phyloP scores from a whole-genome alignment of 2,329 filamentous ascomycete species.

The Calonectria ilicicola region DNA sequence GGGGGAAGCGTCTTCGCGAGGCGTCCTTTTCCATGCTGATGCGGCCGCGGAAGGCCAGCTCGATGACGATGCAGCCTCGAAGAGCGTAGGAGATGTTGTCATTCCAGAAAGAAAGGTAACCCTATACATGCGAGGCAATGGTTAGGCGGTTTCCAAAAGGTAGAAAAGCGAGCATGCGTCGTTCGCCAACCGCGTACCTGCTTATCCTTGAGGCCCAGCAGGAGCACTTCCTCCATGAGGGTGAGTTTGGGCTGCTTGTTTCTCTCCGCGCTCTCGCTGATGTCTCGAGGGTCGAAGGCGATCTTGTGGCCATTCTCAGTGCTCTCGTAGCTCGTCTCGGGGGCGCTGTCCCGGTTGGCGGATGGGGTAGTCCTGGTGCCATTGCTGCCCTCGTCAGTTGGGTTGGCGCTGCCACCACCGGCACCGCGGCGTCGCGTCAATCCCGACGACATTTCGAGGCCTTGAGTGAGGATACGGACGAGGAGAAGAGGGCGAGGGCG shows the following conservation, averaged over 20 bases:
- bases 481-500: slow-evolving; percentile 19
- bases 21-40: slow-evolving; percentile 99
- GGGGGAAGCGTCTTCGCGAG: slow-evolving; percentile 88
- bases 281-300: slow-evolving; percentile 95
- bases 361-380: slow-evolving; percentile 68
- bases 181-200: slow-evolving; percentile 71
- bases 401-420: slow-evolving; percentile 70
- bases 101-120: slow-evolving; percentile 99
- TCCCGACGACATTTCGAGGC: slow-evolving; percentile 56
- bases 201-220: slow-evolving; percentile 98
- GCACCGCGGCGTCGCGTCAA: slow-evolving; percentile 77
- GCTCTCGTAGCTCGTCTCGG: slow-evolving; percentile 89
- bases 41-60: slow-evolving; percentile 93
- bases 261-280: slow-evolving; percentile 95
- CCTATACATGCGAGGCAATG: slow-evolving; percentile 63
- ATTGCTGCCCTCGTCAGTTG: slow-evolving; percentile 67
- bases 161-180: slow-evolving; percentile 7
- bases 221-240: slow-evolving; percentile 96
- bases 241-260: slow-evolving; percentile 99
- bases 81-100: slow-evolving; percentile 99
- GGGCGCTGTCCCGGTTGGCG: slow-evolving; percentile 66
- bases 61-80: slow-evolving; percentile 97
- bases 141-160: neutral
- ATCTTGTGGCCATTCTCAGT: slow-evolving; percentile 98
- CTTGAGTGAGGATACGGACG: slow-evolving; percentile 20